Evolutionary conservation across 1,139 yeast species (phyloP).

Genomic region (Geotrichum australiense): DNA sequence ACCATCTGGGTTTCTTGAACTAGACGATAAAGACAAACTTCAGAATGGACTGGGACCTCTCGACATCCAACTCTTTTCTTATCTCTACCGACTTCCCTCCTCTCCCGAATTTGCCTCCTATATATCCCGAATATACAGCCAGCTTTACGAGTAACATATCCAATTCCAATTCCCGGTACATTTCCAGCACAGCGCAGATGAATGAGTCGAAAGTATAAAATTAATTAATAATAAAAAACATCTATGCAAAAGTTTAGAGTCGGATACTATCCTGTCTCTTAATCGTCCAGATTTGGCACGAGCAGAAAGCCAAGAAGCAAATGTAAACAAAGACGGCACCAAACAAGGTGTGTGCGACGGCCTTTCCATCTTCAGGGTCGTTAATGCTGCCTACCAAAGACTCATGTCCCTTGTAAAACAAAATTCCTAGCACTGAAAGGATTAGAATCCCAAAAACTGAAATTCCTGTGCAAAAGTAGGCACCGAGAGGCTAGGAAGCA

Average conservation of each 20-base stretch:
- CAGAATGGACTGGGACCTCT: constrained; percentile 20
- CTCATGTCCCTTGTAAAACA: constrained; percentile 78
- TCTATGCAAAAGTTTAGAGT: too few relatives aligned
- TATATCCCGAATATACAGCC: constrained; percentile 19
- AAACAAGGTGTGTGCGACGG: constrained; percentile 84
- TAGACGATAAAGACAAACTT: constrained; percentile 4
- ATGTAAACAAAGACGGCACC: constrained; percentile 84
- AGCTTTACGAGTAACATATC: constrained; percentile 5
- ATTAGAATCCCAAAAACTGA: constrained; percentile 89
- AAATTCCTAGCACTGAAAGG: constrained; percentile 71
- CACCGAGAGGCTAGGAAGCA: constrained; percentile 59
- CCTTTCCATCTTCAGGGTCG: constrained; percentile 89
- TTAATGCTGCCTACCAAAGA: constrained; percentile 85
- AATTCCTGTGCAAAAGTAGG: constrained; percentile 90
- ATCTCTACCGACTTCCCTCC: constrained; percentile 22
- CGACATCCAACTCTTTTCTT: constrained; percentile 26
- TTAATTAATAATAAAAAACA: constrained; percentile 3
- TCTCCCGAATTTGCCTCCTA: constrained; percentile 5
- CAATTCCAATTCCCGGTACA: constrained; percentile 1
- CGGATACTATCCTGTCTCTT: constrained; percentile 55
- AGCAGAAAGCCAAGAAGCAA: constrained; percentile 78
- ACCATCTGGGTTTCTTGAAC: constrained; percentile 6
- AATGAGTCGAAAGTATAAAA: constrained; percentile 7
- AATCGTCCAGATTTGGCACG: constrained; percentile 65
- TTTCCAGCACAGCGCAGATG: constrained; percentile 5